Evolutionary conservation across 2,329 filamentous ascomycete genomes (phyloP).

Genomic region (Trichoderma gracile): DNA sequence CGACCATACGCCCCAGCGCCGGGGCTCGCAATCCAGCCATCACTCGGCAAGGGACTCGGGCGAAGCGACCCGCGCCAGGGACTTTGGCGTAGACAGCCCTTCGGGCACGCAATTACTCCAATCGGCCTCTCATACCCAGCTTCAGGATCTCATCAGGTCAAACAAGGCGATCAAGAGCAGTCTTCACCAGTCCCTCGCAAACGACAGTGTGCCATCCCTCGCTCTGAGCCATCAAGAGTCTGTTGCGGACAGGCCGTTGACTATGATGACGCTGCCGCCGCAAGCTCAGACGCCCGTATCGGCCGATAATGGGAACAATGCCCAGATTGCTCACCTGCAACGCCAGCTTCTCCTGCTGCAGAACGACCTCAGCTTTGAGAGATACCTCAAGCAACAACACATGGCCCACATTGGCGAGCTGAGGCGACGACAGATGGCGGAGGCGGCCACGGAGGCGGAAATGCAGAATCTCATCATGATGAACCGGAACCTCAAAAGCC

Average conservation of each 20-base stretch:
- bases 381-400: conserved; percentile 81
- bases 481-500: conserved; percentile 71
- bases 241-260: conserved; percentile 41
- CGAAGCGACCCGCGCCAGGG: conserved; percentile 40
- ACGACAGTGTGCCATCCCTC: conserved; percentile 60
- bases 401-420: conserved; percentile 78
- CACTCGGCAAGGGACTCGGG: conserved; percentile 52
- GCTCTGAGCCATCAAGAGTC: conserved; percentile 53
- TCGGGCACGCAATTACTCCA: conserved; percentile 55
- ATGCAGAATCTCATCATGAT: conserved; percentile 78
- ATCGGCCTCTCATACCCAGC: conserved; percentile 55
- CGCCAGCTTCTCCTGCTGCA: conserved; percentile 73
- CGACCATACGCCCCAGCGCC: conserved; percentile 42
- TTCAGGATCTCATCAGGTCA: conserved; percentile 62
- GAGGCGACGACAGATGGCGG: conserved; percentile 70
- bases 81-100: conserved; percentile 53
- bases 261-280: conserved; percentile 34
- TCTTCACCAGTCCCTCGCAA: conserved; percentile 56
- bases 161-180: conserved; percentile 60
- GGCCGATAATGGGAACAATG: conserved; percentile 37
- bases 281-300: conserved; percentile 35
- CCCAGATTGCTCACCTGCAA: conserved; percentile 60
- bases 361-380: conserved; percentile 81
- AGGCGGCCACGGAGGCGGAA: conserved; percentile 78
- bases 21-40: conserved; percentile 53